Percentiles rank a stretch among this genome's conserved stretches.
These are phyloP conservation scores for Truncatella angustata DNA, from an alignment of 2,329 filamentous ascomycete species.

Conservation along the genomic window DNA sequence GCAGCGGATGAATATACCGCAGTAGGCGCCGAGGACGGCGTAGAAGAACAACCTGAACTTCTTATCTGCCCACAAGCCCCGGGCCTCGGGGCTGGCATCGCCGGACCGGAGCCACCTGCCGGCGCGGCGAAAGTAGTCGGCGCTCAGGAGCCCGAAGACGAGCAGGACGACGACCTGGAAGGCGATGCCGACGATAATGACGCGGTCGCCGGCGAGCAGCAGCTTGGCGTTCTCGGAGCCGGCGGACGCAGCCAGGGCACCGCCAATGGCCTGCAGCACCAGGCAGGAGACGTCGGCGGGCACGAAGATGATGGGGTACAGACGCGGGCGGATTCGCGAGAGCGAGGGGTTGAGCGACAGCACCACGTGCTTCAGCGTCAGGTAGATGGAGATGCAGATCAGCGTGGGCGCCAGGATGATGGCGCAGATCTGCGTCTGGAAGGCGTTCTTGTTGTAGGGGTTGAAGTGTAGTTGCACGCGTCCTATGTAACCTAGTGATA, in stretches of 20 bases:
- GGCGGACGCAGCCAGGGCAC: constrained; percentile 52
- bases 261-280: constrained; percentile 57
- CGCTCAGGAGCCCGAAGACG: constrained; percentile 40
- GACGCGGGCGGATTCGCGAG: constrained; percentile 49
- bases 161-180: constrained; percentile 52
- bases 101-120: constrained; percentile 33
- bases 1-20: constrained; percentile 47
- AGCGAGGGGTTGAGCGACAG: constrained; percentile 45
- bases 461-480: constrained; percentile 50
- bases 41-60: constrained; percentile 43
- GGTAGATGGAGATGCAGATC: constrained; percentile 62
- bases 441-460: constrained; percentile 53
- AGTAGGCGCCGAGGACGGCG: constrained; percentile 44
- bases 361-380: constrained; percentile 60
- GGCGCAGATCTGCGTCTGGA: constrained; percentile 58
- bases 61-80: constrained; percentile 39
- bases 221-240: constrained; percentile 36
- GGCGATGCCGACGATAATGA: constrained; percentile 53
- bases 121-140: constrained; percentile 46
- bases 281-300: constrained; percentile 58
- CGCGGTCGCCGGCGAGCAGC: constrained; percentile 44
- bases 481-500: constrained; percentile 48
- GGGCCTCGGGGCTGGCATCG: constrained; percentile 25
- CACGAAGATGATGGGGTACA: constrained; percentile 58
- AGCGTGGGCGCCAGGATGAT: constrained; percentile 61